Percentiles rank a stretch among this genome's conserved stretches.
Evolutionary conservation across 331 rosid species (phyloP).

Genomic region (Phaseolus coccineus): DNA sequence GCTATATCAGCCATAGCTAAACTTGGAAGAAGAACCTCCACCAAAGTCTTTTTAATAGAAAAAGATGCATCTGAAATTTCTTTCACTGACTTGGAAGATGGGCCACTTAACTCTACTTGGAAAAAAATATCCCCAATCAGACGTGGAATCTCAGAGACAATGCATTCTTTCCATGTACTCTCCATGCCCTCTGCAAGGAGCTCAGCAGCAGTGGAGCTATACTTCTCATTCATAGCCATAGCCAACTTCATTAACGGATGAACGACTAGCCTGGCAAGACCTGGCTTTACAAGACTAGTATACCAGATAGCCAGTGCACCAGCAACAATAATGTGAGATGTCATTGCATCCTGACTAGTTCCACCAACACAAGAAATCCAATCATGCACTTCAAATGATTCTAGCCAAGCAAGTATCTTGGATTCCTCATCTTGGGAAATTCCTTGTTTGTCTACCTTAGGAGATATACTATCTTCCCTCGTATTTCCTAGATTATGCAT

Average conservation of each 20-base stretch:
- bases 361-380: conserved; percentile 99
- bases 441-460: conserved; percentile 46
- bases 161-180: conserved; percentile 82
- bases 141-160: conserved; percentile 78
- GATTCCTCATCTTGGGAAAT: conserved; percentile 64
- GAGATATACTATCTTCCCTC: conserved; percentile 50
- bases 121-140: conserved; percentile 85
- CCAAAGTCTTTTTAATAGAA: conserved; percentile 76
- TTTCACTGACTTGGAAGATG: conserved; percentile 58
- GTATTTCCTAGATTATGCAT: conserved; percentile 43
- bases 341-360: conserved; percentile 97
- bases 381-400: conserved; percentile 94
- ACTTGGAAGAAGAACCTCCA: conserved; percentile 94
- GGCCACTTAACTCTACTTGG: conserved; percentile 90
- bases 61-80: conserved; percentile 61
- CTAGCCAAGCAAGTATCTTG: conserved; percentile 76
- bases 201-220: conserved; percentile 96
- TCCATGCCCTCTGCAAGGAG: conserved; percentile 99
- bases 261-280: conserved; percentile 73
- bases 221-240: conserved; percentile 90
- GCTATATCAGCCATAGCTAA: conserved; percentile 88
- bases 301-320: conserved; percentile 98
- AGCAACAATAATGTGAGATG: conserved; percentile 95
- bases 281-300: conserved; percentile 86
- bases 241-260: conserved; percentile 93